These are phyloP conservation scores for Rhizodiscina lignyota DNA, from an alignment of 495 filamentous ascomycete species.

Conservation along the genomic window DNA sequence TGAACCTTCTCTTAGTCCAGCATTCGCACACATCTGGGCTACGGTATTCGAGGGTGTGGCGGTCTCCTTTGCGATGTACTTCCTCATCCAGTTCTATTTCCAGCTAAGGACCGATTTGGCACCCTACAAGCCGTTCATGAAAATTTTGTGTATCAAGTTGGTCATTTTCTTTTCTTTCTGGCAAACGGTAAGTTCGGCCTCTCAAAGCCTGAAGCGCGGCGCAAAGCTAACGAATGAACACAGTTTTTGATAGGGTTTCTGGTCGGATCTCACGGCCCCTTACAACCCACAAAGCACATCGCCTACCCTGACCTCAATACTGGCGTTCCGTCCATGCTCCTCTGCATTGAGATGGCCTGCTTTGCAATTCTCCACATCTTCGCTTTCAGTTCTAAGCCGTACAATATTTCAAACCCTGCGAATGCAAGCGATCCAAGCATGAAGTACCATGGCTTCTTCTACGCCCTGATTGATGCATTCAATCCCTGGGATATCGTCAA, in stretches of 20 bases:
- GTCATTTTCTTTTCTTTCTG: constrained; percentile 94
- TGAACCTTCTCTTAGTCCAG: constrained; percentile 56
- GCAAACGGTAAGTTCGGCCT: constrained; percentile 41
- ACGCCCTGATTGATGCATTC: constrained; percentile 53
- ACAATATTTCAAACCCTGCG: constrained; percentile 28
- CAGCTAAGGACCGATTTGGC: constrained; percentile 53
- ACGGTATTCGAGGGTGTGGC: constrained; percentile 51
- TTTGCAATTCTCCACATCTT: constrained; percentile 68
- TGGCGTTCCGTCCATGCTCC: constrained; percentile 60
- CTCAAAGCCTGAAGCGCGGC: too few relatives aligned
- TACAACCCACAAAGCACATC: constrained; percentile 44
- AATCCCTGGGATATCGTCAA: constrained; percentile 77
- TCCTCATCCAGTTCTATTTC: constrained; percentile 76
- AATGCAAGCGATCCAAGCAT: constrained; percentile 18
- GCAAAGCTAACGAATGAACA: too few relatives aligned
- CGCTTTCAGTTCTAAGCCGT: constrained; percentile 65
- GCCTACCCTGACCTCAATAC: constrained; percentile 61
- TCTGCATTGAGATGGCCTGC: constrained; percentile 78
- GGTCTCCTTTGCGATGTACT: constrained; percentile 84
- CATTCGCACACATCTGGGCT: constrained; percentile 72
- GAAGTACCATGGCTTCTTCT: constrained; percentile 41
- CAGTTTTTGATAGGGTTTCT: constrained; percentile 21
- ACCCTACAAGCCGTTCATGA: constrained; percentile 61
- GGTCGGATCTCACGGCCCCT: constrained; percentile 53
- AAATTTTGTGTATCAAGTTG: constrained; percentile 76